Base-by-base conservation (phyloP, 1,139 yeast genomes). In the Petasospora fabianii region DNA sequence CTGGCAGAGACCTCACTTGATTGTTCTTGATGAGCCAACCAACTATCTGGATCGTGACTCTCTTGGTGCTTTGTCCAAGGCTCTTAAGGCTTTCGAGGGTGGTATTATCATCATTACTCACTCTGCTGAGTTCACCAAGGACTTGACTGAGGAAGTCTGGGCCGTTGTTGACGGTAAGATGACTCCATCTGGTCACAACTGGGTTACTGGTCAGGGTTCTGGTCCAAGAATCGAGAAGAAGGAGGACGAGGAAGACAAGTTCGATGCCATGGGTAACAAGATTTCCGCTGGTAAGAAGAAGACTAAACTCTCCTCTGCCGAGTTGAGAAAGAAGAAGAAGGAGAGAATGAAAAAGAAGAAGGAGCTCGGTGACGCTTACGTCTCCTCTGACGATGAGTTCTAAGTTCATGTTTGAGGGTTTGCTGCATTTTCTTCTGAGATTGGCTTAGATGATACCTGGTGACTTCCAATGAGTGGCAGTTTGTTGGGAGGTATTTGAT, bases 321-420 rank as follows among this genome's bases (percentile, higher is more conserved):
- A 92, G 75, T 80, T 92, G 71, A 86, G 98, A 82, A 92, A 92
- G 96, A 92, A 92, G 96, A 92, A 92, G 97, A 92, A 92, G 96
- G 98, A 92, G 78, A 88, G 98, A 83, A 90, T 92, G 97, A 87
- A 85, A 86, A 92, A 90, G 94, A 92, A 92, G 97, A 92, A 92
- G 95, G 96, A 84, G 72, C 73, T 88, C 69, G 97, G 97, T 80
- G 98, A 92, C 66, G 97, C 95, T 69, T 92, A 92, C 69, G 96
- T 88, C 58, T 90, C 97, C 56, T 84, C 95, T 55, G 97, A 88
- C 62, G 95, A 83, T 43, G 97, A 90, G 56, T 44, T 44, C 42
- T 44, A 44, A 44, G 41, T 16, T 15, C 13, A 16, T 24, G 11
- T 7, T 9, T 24, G 26, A 9, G 26, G n/a, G 13, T 5, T 5